Base-by-base conservation (phyloP, 805 yeast species). In the Ogataea thermomethanolica region DNA sequence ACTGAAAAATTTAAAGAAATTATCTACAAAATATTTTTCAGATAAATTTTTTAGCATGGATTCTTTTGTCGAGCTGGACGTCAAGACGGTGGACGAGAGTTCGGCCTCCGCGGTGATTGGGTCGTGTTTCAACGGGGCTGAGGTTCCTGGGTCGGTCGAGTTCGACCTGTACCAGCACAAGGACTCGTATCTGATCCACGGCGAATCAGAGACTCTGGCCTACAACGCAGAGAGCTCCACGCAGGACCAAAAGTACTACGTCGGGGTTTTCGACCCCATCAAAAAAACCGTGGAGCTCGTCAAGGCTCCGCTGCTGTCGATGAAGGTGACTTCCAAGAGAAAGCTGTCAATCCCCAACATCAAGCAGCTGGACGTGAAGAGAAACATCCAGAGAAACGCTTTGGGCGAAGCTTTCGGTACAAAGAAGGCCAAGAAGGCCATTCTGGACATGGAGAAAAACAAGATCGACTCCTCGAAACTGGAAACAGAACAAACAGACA, bases 331-430 rank as follows among this genome's bases (percentile, higher is more conserved):
- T 1, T 76, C 93, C 12, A 78, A 78, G 56, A 75, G 80, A 53
- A 65, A 65, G 32, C 70, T 70, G 46, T 67, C 67, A 33, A 85
- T 87, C 6, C 93, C 93, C 15, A 44, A 37, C 28, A 71, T 86
- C 41, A 78, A 75, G 64, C 84, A 78, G 59, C 64, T 67, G 7
- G 76, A 75, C 25, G 65, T 67, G 27, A 65, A 68, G 46, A 65
- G 73, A 52, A 67, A 74, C 43, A 67, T 71, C 12, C 87, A 86
- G 65, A 77, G 97, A 61, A 85, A 78, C 41, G 84, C 87, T 2
- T 73, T 93, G 57, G 99, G 99, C 57, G 91, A 88, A 65, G 95
- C 93, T 3, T 93, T 93, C 54, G 99, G 99, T 73, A 91, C 99
- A 43, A 90, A 86, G 68, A 90, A 81, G 68, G 97, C 97, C 47